Conservation (phyloP, 306 rosid genomes). For the Lupinus albus region DNA sequence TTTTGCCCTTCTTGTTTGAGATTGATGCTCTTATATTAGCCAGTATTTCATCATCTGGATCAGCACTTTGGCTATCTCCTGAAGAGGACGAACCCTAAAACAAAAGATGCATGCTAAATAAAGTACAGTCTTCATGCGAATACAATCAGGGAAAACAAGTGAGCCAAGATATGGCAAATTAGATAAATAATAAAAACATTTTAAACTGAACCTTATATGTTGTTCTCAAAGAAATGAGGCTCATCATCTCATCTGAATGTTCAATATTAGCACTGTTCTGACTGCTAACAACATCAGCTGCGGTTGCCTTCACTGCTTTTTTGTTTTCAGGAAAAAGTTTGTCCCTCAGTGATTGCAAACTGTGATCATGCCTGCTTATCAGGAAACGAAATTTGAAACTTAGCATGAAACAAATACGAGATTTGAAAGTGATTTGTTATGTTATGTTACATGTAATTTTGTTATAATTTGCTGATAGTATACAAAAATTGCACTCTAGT, state of each 20-base stretch:
- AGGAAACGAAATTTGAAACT: constrained; percentile 20
- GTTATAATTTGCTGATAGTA: too few relatives aligned
- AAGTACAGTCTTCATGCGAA: constrained; percentile 27
- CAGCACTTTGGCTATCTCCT: constrained; percentile 53
- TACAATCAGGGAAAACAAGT: constrained; percentile 30
- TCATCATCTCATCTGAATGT: constrained; percentile 49
- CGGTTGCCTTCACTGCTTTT: constrained; percentile 55
- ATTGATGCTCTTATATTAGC: constrained; percentile 77
- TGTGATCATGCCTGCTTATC: constrained; percentile 69
- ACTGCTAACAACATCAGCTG: constrained; percentile 49
- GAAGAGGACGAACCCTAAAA: constrained; percentile 60
- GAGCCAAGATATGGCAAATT: not conserved
- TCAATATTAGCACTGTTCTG: constrained; percentile 33
- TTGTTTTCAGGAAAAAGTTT: constrained; percentile 63
- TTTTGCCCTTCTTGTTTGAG: not conserved
- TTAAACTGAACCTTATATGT: constrained; percentile 6
- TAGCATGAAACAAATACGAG: constrained; percentile 7
- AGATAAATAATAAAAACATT: not conserved
- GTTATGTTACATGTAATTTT: too few relatives aligned
- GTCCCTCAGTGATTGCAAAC: constrained; percentile 66
- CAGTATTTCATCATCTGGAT: constrained; percentile 58
- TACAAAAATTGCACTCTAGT: not conserved
- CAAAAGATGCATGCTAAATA: constrained; percentile 19
- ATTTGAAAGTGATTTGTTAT: too few relatives aligned
- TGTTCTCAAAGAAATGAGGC: constrained; percentile 24